Base-by-base conservation (phyloP, 805 yeast genomes). In the Candida hungchunana region DNA sequence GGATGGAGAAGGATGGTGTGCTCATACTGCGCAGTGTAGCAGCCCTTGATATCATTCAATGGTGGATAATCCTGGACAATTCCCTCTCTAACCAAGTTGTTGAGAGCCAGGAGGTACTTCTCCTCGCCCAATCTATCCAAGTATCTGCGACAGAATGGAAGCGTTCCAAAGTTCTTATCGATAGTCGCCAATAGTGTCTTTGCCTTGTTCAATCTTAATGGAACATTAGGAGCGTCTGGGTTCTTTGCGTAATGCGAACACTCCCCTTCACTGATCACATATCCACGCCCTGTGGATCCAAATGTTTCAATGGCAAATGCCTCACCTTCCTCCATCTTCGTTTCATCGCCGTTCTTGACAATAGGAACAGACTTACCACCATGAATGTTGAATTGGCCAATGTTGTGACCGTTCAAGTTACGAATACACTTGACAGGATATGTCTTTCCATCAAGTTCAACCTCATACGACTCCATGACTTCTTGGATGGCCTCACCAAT, bases 251-350 rank as follows among this genome's bases (percentile, higher is more conserved):
- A 93, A 64, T 93, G 99, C 11, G 97, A 88, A 52, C 90, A 82
- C 63, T 93, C 98, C 30, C 98, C 98, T 42, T 78, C 82, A 7
- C 78, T 66, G 31, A 80, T 66, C 23, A 93, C 97, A 50, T 80
- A 82, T 24, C 97, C 99, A 40, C 82, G 75, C 43, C 99, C 99
- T 2, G 98, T 93, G 29, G 96, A 76, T 10, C 98, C 98, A 56
- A 93, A 93, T 3, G 99, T 93, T 65, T 93, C 99, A 55, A 93
- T 90, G 42, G 99, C 99, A 69, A 86, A 90, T 2, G 87, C 81
- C 62, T 93, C 98, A 45, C 96, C 96, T 67, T 93, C 99, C 61
- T 93, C 99, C 96, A 93, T 90, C 71, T 90, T 90, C 9, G 97
- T 93, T 60, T 75, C 75, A 59, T 93, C 98, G 7, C 88, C 90